These are phyloP conservation scores for Aquilaria malaccensis DNA, from an alignment of 345 rosid species.

Conservation along the genomic window DNA sequence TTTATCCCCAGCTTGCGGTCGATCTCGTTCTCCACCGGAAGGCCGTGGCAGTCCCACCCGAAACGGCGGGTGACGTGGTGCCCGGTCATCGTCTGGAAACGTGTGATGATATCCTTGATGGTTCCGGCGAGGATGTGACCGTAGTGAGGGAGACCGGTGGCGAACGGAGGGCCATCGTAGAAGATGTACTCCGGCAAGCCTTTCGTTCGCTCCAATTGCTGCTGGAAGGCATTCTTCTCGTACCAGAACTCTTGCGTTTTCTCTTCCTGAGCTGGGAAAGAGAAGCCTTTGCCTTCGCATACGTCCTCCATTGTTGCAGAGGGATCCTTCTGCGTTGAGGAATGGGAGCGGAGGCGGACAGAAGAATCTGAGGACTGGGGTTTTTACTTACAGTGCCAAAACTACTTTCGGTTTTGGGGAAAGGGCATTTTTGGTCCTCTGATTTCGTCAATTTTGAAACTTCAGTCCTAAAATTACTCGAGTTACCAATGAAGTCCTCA, in stretches of 20 bases:
- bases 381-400: too few relatives aligned
- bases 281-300: constrained; percentile 81
- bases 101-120: constrained; percentile 87
- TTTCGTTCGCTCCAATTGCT: constrained; percentile 56
- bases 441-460: too few relatives aligned
- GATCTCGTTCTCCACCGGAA: constrained; percentile 93
- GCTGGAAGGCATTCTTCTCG: constrained; percentile 70
- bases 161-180: constrained; percentile 98
- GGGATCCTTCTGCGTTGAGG: neutral
- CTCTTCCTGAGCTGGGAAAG: constrained; percentile 78
- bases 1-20: constrained; percentile 55
- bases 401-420: too few relatives aligned
- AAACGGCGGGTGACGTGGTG: constrained; percentile 93
- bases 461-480: too few relatives aligned
- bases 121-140: constrained; percentile 98
- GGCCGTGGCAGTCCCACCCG: constrained; percentile 99
- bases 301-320: constrained; percentile 72
- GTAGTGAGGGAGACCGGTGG: constrained; percentile 95
- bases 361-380: too few relatives aligned
- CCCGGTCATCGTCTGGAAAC: constrained; percentile 84
- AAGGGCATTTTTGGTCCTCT: too few relatives aligned
- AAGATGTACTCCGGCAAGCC: constrained; percentile 70
- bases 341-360: neutral
- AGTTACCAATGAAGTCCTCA: too few relatives aligned
- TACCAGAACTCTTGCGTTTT: constrained; percentile 52